Conservation (phyloP, 1,284 basidiomycete species). For the Pascua sp. region DNA sequence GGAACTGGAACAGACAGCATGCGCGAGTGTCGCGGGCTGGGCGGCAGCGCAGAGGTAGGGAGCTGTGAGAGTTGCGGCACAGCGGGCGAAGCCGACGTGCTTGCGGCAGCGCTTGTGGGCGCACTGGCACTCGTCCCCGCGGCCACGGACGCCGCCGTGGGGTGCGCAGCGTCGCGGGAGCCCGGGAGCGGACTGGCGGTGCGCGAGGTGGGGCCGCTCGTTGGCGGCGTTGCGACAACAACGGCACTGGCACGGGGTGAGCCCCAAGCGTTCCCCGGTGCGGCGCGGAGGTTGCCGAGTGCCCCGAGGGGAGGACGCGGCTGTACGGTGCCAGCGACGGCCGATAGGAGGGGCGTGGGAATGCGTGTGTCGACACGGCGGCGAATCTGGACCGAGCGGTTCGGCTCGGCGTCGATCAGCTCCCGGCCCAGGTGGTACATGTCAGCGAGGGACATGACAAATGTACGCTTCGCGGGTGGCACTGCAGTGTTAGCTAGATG, state of each 20-base stretch:
- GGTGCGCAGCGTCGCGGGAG: not conserved
- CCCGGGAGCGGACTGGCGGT: not conserved
- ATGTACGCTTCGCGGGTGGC: slow-evolving; percentile 70
- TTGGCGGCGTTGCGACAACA: not conserved
- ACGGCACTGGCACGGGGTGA: not conserved
- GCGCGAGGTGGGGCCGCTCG: not conserved
- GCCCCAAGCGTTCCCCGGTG: not conserved
- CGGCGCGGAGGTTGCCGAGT: slow-evolving; percentile 23
- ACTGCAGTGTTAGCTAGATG: slow-evolving; percentile 2
- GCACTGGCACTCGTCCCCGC: too few relatives aligned
- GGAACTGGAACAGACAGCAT: not conserved
- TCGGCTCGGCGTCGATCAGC: slow-evolving; percentile 79
- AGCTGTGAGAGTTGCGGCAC: too few relatives aligned
- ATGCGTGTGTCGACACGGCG: slow-evolving; percentile 74
- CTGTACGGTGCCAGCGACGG: slow-evolving; percentile 16
- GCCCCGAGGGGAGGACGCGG: slow-evolving; percentile 22
- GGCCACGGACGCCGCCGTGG: not conserved
- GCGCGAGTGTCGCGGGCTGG: not conserved
- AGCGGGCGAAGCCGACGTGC: too few relatives aligned
- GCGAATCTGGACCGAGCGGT: slow-evolving; percentile 69
- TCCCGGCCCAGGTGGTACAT: slow-evolving; percentile 76
- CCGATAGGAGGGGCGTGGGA: slow-evolving; percentile 66
- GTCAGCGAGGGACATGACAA: slow-evolving; percentile 68
- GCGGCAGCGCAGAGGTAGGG: not conserved
- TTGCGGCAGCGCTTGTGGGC: too few relatives aligned